Evolutionary conservation across 2,329 filamentous ascomycete genomes (phyloP), one percentile per base, ranked within the genome.

Genomic region (Fusarium avenaceum): DNA sequence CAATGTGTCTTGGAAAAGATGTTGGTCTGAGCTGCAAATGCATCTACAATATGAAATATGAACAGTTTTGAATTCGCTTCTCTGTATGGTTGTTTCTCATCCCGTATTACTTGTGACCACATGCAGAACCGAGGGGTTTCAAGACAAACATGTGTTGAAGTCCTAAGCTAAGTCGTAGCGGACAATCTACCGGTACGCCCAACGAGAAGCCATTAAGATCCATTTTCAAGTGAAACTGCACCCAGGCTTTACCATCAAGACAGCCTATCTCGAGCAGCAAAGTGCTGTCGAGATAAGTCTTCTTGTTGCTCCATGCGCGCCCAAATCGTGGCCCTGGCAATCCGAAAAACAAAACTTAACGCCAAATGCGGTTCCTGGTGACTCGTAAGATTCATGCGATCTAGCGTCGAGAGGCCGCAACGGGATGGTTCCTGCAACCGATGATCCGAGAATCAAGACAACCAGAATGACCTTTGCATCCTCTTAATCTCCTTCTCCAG

Each of bases 341-440:
- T 45, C 58, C 57, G 39, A 30, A 62, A 65, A 73, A 63, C 58
- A 65, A 61, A 63, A 72, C 57, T 51, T 57, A 74, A 74, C 73
- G 73, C 73, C 73, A 32, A 54, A 51, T 58, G 57, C 59, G 57
- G 48, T 42, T 42, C 57, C 60, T 46, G 63, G 50, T 51, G 53
- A 60, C 50, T 64, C 65, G 55, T 67, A 49, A 67, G 28, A 53
- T 57, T 42, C 51, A 35, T 64, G 26, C 53, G 39, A 39, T 42
- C 47, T 47, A 50, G 47, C 32, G 32, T 50, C 40, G 39, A 33
- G 42, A 33, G 35, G 11, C 30, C 44, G n/a, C 17, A 42, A 42
- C 32, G 26, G 28, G 24, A 47, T 20, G 45, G 59, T 24, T 43
- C 35, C 51, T 59, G 19, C 45, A 28, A 42, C 22, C 26, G 46